Evolutionary conservation across 2,329 filamentous ascomycete species (phyloP).

Genomic region (Alternaria longipes): DNA sequence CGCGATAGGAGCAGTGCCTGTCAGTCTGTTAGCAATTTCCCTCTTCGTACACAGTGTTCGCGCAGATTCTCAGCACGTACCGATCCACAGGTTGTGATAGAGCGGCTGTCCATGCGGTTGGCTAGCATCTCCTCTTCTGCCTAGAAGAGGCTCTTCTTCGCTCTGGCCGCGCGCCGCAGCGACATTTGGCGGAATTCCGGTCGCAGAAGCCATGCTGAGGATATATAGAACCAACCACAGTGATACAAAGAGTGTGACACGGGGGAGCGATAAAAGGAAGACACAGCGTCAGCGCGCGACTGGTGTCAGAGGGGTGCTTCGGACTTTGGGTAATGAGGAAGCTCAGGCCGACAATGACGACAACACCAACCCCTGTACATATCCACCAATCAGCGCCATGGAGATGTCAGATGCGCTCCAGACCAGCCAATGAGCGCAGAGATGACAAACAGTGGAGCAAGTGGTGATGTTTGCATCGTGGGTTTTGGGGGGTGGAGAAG

Average conservation of each 20-base stretch:
- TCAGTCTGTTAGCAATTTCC: background rate
- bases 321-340: constrained; percentile 26
- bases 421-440: constrained; percentile 10
- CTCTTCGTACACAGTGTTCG: background rate
- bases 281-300: constrained; percentile 2
- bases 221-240: background rate
- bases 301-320: constrained; percentile 18
- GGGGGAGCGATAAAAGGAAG: background rate
- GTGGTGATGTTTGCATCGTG: constrained; percentile 24
- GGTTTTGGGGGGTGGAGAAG: constrained; percentile 7
- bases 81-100: constrained; percentile 75
- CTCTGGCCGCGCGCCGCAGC: constrained; percentile 48
- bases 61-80: constrained; percentile 58
- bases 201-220: constrained; percentile 71
- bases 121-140: constrained; percentile 74
- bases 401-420: constrained; percentile 5
- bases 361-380: constrained; percentile 22
- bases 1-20: constrained; percentile 82
- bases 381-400: constrained; percentile 25
- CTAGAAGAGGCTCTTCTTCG: constrained; percentile 77
- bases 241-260: background rate
- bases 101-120: constrained; percentile 73
- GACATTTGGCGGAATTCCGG: constrained; percentile 67
- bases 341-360: constrained; percentile 29
- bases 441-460: constrained; percentile 11